Evolutionary conservation across 1,139 yeast genomes (phyloP).

Genomic region (Lodderomyces metapsilosis): DNA sequence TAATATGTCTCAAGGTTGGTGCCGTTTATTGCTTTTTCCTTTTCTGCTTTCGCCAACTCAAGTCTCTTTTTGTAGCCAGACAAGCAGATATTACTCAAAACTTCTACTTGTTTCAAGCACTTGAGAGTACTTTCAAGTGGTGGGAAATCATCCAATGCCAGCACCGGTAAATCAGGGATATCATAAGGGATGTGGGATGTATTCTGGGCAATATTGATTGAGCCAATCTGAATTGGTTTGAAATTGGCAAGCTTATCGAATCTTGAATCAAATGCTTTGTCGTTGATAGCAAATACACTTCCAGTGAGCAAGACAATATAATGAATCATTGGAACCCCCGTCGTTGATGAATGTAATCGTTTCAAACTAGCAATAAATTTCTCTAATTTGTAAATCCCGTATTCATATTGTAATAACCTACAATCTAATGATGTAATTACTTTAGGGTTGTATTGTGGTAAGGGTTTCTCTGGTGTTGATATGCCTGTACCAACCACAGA

Average conservation of each 20-base stretch:
- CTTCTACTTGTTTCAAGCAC: conserved; percentile 36
- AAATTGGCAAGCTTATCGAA: conserved; percentile 44
- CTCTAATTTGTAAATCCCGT: conserved; percentile 35
- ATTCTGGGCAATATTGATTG: conserved; percentile 32
- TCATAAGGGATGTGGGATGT: conserved; percentile 45
- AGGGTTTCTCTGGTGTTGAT: not conserved
- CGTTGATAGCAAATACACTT: conserved; percentile 49
- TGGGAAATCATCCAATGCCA: conserved; percentile 34
- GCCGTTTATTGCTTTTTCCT: conserved; percentile 8
- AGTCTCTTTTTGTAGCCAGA: conserved; percentile 49
- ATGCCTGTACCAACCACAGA: not conserved
- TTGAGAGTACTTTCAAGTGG: conserved; percentile 26
- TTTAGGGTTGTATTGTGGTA: conserved; percentile 6
- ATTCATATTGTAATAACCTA: conserved; percentile 38
- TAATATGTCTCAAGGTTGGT: conserved; percentile 10
- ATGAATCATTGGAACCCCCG: conserved; percentile 29
- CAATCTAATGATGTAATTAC: conserved; percentile 15
- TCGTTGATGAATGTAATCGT: conserved; percentile 9
- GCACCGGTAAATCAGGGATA: conserved; percentile 28
- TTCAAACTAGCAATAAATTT: conserved; percentile 21
- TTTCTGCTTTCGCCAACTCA: conserved; percentile 40
- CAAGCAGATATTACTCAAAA: conserved; percentile 38
- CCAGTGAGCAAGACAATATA: conserved; percentile 43
- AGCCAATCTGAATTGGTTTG: conserved; percentile 32
- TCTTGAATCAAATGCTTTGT: conserved; percentile 40